Percentiles rank a stretch among this genome's conserved stretches.
Conservation (phyloP, 2,329 filamentous ascomycete species). For the Beauveria sp. region DNA sequence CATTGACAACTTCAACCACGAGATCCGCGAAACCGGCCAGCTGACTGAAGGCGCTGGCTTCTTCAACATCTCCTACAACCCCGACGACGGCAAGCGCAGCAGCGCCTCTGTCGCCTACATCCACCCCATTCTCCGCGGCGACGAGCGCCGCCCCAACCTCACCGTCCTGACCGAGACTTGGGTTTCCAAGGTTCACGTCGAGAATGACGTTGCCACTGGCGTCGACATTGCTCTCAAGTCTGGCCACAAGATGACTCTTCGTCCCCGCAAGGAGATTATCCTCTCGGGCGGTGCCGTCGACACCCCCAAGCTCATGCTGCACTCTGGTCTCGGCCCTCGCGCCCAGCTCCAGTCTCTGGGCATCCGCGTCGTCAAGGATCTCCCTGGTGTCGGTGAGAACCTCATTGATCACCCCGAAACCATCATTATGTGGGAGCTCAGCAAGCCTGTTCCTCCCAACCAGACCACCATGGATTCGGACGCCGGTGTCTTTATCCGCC, state of each 20-base stretch:
- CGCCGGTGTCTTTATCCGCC: slow-evolving; percentile 79
- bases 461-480: slow-evolving; percentile 91
- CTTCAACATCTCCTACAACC: slow-evolving; percentile 87
- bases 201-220: slow-evolving; percentile 62
- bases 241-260: slow-evolving; percentile 47
- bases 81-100: slow-evolving; percentile 75
- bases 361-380: slow-evolving; percentile 48
- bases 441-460: slow-evolving; percentile 64
- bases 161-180: slow-evolving; percentile 82
- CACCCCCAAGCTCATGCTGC: slow-evolving; percentile 60
- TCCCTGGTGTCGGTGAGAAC: slow-evolving; percentile 54
- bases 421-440: slow-evolving; percentile 67
- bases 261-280: slow-evolving; percentile 67
- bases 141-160: slow-evolving; percentile 75
- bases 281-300: slow-evolving; percentile 75
- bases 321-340: slow-evolving; percentile 49
- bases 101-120: slow-evolving; percentile 89
- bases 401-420: slow-evolving; percentile 53
- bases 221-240: slow-evolving; percentile 56
- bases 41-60: slow-evolving; percentile 76
- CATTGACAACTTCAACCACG: slow-evolving; percentile 77
- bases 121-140: slow-evolving; percentile 77
- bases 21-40: slow-evolving; percentile 66
- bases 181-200: slow-evolving; percentile 74
- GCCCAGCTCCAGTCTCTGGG: slow-evolving; percentile 44